Percentiles rank a stretch among this genome's conserved stretches.
Evolutionary conservation across 129 eudicot species (phyloP).

Genomic region (Glebionis coronaria): DNA sequence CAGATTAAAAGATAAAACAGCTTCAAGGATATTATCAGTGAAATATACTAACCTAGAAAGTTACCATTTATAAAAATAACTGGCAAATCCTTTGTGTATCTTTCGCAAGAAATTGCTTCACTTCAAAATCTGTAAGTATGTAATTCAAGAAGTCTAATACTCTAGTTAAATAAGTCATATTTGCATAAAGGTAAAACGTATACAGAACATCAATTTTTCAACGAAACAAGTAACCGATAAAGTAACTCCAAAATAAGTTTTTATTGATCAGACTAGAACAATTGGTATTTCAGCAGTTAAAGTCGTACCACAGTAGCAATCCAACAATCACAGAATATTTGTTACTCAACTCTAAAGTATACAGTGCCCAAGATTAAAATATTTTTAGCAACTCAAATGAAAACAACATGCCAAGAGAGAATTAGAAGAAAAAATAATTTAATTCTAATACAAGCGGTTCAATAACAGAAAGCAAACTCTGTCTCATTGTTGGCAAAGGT

Average conservation of each 20-base stretch:
- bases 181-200: neutral
- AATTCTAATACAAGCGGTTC: too few species aligned
- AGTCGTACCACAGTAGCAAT: neutral
- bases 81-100: too few species aligned
- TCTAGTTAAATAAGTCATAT: slow-evolving; percentile 1
- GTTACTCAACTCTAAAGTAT: neutral
- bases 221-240: too few species aligned
- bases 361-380: slow-evolving; percentile 8
- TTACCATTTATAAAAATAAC: too few species aligned
- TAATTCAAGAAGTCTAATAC: neutral
- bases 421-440: too few species aligned
- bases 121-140: neutral
- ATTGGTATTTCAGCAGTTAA: neutral
- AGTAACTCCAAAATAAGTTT: neutral
- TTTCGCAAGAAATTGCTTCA: neutral
- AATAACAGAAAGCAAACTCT: too few species aligned
- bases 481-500: too few species aligned
- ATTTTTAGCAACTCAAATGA: too few species aligned
- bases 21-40: too few species aligned
- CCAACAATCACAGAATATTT: neutral
- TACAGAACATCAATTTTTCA: too few species aligned
- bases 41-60: slow-evolving; percentile 40
- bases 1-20: slow-evolving; percentile 14
- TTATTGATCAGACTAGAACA: neutral
- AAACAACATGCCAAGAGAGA: too few species aligned